Evolutionary conservation across 805 yeast genomes (phyloP), one percentile per base, ranked within the genome.

Genomic region (Saccharomyces paradoxus): DNA sequence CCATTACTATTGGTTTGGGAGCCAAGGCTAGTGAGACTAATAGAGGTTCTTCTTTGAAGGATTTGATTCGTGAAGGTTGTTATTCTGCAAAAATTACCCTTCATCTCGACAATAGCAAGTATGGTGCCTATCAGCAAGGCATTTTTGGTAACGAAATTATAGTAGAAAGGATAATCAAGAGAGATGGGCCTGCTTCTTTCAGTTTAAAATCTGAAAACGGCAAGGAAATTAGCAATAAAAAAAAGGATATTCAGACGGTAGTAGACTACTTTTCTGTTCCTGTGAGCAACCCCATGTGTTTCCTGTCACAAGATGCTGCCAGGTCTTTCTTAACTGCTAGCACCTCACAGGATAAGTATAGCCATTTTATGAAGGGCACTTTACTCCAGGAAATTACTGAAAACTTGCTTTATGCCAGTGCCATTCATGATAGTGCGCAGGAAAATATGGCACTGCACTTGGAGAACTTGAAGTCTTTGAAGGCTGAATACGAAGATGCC

Each of bases 231-330:
- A 81, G 90, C 1, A 75, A 73, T 14, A 86, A 84, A 62, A 85
- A 83, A 56, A 74, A 77, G 30, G 86, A 83, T 13, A 70, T 94
- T 30, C 89, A 82, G 59, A 79, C 78, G 4, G 84, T 94, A 2
- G 71, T 90, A 49, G 83, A 81, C 59, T 80, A 78, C 58, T 89
- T 85, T 65, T 83, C 86, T 48, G 84, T 92, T 47, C 84, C 88
- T 5, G 85, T 94, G 27, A 91, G 84, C 62, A 94, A 94, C 62
- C 97, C 97, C 5, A 81, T 94, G 80, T 87, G 96, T 1, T 87
- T 94, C 63, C 75, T 94, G 50, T 89, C 96, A 0, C 99, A 94
- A 68, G 97, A 94, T 61, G 87, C 85, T 56, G 98, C 99, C 1
- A 81, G 96, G 60, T 86, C 91, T 14, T 94, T 94, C 65, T 72